Conservation (phyloP, 768 basidiomycete species). For the Mycena leptocephala region DNA sequence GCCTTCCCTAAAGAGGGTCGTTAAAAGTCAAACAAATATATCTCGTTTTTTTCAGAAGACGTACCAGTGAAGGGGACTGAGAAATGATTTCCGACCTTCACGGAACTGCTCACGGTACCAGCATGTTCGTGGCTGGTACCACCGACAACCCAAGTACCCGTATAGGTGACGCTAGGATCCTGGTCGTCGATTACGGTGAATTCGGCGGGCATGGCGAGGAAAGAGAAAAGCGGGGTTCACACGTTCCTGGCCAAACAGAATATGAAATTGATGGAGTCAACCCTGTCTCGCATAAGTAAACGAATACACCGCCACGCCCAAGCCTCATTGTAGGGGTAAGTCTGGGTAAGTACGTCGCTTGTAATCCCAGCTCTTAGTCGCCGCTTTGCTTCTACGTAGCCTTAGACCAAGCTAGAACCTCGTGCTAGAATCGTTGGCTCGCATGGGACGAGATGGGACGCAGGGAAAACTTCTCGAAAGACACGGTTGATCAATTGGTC, state of each 20-base stretch:
- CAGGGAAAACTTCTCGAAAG: too few species aligned
- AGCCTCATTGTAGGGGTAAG: too few species aligned
- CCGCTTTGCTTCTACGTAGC: too few species aligned
- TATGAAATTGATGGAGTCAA: neutral
- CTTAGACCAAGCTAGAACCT: too few species aligned
- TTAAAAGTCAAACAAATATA: neutral
- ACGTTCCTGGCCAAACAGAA: neutral
- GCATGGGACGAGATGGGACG: too few species aligned
- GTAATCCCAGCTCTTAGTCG: too few species aligned
- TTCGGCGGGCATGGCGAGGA: neutral
- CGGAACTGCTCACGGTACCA: constrained; percentile 53
- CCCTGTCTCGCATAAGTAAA: too few species aligned
- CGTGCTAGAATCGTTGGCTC: neutral
- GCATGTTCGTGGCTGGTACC: constrained; percentile 46
- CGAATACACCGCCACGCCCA: too few species aligned
- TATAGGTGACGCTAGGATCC: constrained; percentile 49
- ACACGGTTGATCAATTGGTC: too few species aligned
- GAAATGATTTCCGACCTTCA: constrained; percentile 51
- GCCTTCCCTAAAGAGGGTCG: constrained; percentile 44
- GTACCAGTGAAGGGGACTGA: constrained; percentile 53
- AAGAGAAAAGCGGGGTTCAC: neutral
- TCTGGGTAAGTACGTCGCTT: too few species aligned
- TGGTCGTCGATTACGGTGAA: constrained; percentile 53
- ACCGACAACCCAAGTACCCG: constrained; percentile 52
- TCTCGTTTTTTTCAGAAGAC: neutral